Evolutionary conservation across 1,139 yeast genomes (phyloP), one percentile per base, ranked within the genome.

Genomic region (Saccharomyces hybrid): DNA sequence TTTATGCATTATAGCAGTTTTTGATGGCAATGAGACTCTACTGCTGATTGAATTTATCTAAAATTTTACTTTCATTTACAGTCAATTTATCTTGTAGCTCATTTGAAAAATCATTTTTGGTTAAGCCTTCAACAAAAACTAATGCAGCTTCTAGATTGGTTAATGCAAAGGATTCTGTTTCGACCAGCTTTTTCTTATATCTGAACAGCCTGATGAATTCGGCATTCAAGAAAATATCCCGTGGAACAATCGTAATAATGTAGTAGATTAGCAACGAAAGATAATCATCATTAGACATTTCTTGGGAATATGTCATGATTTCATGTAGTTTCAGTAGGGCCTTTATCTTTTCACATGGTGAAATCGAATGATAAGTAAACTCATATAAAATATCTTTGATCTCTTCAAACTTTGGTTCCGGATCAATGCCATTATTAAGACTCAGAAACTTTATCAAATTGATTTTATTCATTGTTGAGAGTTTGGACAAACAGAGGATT

Each of bases 61-160:
- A 56, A 7, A 59, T 27, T 8, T 52, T 49, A 34, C 47, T 52
- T 46, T 64, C 65, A 2, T 53, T 52, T 8, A 42, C 42, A 2
- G 58, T 44, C 32, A 65, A 48, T 32, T 59, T 54, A 9, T 54
- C 58, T 46, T 57, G 58, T 23, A 59, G 49, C 25, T 59, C 60
- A 9, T 68, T 67, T 0, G 77, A 64, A 49, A 80, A 65, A 53
- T 78, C 76, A 27, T 71, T 73, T 6, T 75, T 57, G 2, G 79
- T 74, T 3, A 78, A 73, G 16, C 77, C 72, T 48, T 78, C 78
- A n/a, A 81, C 61, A 57, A 81, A 82, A 23, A 77, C 76, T 20
- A 83, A 68, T 2, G 85, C 80, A 0, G 89, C 89, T 61, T 83
- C 88, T 50, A 81, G 70, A 63, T 84, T 84, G 1, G 88, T 84